These are phyloP conservation scores for Delonix regia DNA, from an alignment of 306 rosid species.

Conservation along the genomic window DNA sequence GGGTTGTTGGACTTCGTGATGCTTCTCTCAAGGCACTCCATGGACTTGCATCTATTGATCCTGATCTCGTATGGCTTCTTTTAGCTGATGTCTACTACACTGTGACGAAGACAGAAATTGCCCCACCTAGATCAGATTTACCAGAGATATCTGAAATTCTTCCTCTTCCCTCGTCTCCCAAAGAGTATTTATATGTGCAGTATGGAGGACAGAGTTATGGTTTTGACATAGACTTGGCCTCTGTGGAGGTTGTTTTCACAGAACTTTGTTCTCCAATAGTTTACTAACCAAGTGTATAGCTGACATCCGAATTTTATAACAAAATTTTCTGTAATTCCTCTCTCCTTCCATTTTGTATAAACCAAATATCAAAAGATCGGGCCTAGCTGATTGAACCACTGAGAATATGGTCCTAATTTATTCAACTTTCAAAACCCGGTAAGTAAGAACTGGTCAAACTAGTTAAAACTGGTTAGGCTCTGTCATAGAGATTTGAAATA, in stretches of 20 bases:
- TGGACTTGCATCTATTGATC: constrained; percentile 80
- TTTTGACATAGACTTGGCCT: constrained; percentile 67
- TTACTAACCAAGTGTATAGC: constrained; percentile 48
- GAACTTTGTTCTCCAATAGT: constrained; percentile 52
- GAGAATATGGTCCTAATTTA: too few relatives aligned
- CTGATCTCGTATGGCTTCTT: constrained; percentile 97
- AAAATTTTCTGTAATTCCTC: constrained; percentile 4
- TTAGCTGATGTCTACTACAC: constrained; percentile 83
- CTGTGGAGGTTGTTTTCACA: constrained; percentile 65
- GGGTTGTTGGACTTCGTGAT: constrained; percentile 71
- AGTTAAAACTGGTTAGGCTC: too few relatives aligned
- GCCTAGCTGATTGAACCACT: too few relatives aligned
- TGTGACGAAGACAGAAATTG: constrained; percentile 44
- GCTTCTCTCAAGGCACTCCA: constrained; percentile 77
- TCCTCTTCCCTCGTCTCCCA: constrained; percentile 63
- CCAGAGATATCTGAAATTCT: constrained; percentile 60
- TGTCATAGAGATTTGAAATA: too few relatives aligned
- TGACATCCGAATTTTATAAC: constrained; percentile 10
- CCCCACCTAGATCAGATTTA: constrained; percentile 58
- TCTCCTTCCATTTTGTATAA: neutral
- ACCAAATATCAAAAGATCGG: too few relatives aligned
- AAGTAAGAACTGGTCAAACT: too few relatives aligned
- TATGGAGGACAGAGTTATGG: constrained; percentile 84
- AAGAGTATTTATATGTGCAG: constrained; percentile 67
- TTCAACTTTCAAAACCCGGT: too few relatives aligned